Base-by-base conservation (phyloP, 441 rosid genomes). In the Pelargonium citronellum region DNA sequence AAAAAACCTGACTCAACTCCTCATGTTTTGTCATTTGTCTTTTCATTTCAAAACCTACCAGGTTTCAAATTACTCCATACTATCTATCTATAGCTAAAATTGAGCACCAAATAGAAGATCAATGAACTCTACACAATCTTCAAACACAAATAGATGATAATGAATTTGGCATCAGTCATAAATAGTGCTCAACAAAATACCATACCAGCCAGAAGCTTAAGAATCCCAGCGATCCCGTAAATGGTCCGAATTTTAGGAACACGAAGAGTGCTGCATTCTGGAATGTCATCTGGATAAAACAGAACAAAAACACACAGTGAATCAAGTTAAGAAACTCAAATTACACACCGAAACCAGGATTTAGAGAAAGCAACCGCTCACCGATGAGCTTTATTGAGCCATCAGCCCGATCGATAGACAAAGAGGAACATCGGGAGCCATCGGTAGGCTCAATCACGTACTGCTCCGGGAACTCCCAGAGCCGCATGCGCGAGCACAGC, bases 381-480 rank as follows among this genome's bases (percentile, higher is more conserved):
- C 96, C 90, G 67, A 86, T 79, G 58, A 92, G 89, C 72, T 79
- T 80, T 85, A 90, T 78, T 55, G 92, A 81, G 66, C 87, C 93
- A 64, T 92, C 91, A 5, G 78, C 74, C 13, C 91, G 88, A 73
- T 82, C 83, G 68, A 92, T 66, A 4, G 87, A 80, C 78, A 92
- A 76, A 69, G 83, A 81, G 49, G 95, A 75, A 51, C 87, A 84
- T 49, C 74, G 63, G 19, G 91, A 86, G 10, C 96, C 97, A 79
- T 92, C 96, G 46, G 88, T 84, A 53, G 97, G 96, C 78, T 92
- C 96, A 75, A 92, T 78, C 17, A 88, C 67, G 73, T 85, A 92
- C 81, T 87, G 89, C 85, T 92, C 97, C 7, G 97, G 92, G 62
- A 92, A 87, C 70, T 92, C 97, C 96, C 97, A 92, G 16, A 90